phyloP scores from a whole-genome alignment of 1,284 basidiomycete genomes.

The Anthracocystis setariae region DNA sequence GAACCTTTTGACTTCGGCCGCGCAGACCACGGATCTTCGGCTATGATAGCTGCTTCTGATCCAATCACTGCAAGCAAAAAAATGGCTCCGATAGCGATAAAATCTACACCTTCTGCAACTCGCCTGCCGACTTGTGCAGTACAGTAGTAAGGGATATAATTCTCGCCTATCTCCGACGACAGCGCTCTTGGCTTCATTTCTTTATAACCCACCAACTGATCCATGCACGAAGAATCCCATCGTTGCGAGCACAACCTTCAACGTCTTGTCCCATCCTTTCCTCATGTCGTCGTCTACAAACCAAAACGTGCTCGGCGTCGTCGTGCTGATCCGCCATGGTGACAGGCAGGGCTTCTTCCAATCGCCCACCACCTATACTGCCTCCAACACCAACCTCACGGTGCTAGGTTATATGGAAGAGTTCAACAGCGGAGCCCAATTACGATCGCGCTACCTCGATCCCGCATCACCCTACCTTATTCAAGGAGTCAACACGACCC shows the following conservation, averaged over 20 bases:
- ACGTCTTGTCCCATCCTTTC: background rate
- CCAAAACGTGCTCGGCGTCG: conserved; percentile 79
- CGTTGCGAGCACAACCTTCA: no score
- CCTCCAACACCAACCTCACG: conserved; percentile 79
- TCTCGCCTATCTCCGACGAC: no score
- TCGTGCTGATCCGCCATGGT: conserved; percentile 84
- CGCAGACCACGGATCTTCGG: background rate
- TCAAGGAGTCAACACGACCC: conserved; percentile 71
- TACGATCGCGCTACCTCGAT: conserved; percentile 78
- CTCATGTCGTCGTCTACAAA: conserved; percentile 35
- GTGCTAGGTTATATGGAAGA: conserved; percentile 80
- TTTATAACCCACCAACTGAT: no score
- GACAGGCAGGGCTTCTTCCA: conserved; percentile 73
- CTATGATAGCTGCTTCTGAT: no score
- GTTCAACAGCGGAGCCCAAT: conserved; percentile 75
- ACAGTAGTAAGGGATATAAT: no score
- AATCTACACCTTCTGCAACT: no score
- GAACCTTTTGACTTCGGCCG: conserved; percentile 1
- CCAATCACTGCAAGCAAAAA: background rate
- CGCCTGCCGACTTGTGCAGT: no score
- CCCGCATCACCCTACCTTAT: conserved; percentile 72
- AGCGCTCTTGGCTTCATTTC: no score
- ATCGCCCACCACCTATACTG: conserved; percentile 71
- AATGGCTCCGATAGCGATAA: no score
- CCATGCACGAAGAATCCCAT: no score